phyloP scores from a whole-genome alignment of 2,329 filamentous ascomycete genomes.

The Ophiocordyceps camponoti-saundersi region DNA sequence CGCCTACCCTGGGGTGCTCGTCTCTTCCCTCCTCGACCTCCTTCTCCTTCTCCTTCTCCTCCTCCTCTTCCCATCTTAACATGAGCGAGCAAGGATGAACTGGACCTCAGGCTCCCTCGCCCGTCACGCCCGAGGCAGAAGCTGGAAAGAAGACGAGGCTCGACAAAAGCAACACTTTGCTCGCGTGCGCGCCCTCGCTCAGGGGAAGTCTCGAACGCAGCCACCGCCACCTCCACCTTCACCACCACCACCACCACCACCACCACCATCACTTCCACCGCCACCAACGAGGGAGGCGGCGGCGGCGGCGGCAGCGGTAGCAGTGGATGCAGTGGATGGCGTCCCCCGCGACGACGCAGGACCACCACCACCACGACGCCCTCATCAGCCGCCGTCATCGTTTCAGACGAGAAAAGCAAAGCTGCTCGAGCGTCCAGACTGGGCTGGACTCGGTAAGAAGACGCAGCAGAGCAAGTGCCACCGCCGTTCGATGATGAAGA shows the following conservation, averaged over 20 bases:
- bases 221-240: not conserved
- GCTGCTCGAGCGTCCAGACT: not conserved
- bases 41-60: too few relatives aligned
- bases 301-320: too few relatives aligned
- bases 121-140: conserved; percentile 16
- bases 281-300: not conserved
- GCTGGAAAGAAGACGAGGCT: conserved; percentile 14
- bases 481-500: not conserved
- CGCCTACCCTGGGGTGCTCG: too few relatives aligned
- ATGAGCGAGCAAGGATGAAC: too few relatives aligned
- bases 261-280: not conserved
- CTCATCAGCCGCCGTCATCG: not conserved
- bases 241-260: not conserved
- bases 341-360: too few relatives aligned
- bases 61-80: too few relatives aligned
- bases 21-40: too few relatives aligned
- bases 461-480: not conserved
- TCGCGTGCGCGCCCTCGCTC: conserved; percentile 11
- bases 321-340: too few relatives aligned
- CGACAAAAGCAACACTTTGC: conserved; percentile 22
- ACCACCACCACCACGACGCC: not conserved
- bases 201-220: not conserved
- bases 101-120: conserved; percentile 22
- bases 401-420: not conserved
- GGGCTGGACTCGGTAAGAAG: not conserved